Conservation (phyloP, 164 flowering plant genomes). For the Tetracentron sinense region DNA sequence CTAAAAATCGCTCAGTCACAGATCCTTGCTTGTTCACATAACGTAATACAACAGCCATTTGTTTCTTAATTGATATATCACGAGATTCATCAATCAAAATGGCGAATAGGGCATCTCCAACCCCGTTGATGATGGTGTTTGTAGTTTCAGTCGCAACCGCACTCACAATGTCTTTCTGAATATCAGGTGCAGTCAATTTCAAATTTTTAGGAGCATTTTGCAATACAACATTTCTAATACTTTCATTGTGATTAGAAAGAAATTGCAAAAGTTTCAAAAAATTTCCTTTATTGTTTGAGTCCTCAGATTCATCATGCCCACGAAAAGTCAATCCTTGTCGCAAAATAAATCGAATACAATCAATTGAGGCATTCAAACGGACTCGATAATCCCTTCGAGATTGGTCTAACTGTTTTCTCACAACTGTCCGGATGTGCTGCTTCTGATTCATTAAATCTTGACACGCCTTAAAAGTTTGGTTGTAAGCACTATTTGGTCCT, state of each 20-base stretch:
- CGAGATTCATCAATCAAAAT: not conserved
- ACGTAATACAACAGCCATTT: slow-evolving; percentile 14
- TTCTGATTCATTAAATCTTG: not conserved
- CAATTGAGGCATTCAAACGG: slow-evolving; percentile 5
- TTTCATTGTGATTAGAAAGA: slow-evolving; percentile 7
- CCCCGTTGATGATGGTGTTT: slow-evolving; percentile 15
- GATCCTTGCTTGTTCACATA: slow-evolving; percentile 14
- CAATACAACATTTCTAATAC: not conserved
- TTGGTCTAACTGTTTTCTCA: not conserved
- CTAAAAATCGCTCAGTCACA: slow-evolving; percentile 3
- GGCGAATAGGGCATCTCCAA: slow-evolving; percentile 5
- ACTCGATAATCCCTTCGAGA: not conserved
- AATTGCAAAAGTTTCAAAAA: slow-evolving; percentile 19
- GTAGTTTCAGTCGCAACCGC: not conserved
- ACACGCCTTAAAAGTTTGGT: not conserved
- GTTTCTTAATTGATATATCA: no score
- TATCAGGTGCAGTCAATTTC: slow-evolving; percentile 8
- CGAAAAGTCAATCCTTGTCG: slow-evolving; percentile 16
- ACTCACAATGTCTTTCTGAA: slow-evolving; percentile 15
- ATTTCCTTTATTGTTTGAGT: slow-evolving; percentile 16
- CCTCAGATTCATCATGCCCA: slow-evolving; percentile 21
- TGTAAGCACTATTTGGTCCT: slow-evolving; percentile 1
- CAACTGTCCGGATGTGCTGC: not conserved
- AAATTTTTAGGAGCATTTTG: slow-evolving; percentile 14
- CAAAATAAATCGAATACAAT: slow-evolving; percentile 14